Conservation (phyloP, 2,329 filamentous ascomycete genomes). For the Drechslerella coelobrocha region DNA sequence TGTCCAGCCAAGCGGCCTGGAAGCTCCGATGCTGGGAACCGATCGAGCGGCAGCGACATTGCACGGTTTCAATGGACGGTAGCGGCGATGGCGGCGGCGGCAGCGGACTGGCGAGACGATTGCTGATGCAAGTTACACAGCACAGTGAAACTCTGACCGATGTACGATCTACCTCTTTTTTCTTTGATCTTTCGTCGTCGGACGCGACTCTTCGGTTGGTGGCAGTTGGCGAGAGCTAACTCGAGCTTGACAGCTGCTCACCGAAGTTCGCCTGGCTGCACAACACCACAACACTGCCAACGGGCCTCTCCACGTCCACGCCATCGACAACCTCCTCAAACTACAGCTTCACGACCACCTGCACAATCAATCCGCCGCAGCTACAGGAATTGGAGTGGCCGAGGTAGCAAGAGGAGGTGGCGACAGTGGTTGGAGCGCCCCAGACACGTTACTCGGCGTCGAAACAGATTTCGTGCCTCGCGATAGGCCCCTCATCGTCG, state of each 20-base stretch:
- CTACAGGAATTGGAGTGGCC: neutral
- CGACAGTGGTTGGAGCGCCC: neutral
- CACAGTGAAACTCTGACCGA: conserved; percentile 30
- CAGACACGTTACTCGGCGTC: conserved; percentile 15
- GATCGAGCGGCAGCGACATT: conserved; percentile 48
- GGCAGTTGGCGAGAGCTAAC: neutral
- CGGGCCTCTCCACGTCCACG: conserved; percentile 30
- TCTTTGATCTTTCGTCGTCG: neutral
- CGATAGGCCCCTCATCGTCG: conserved; percentile 33
- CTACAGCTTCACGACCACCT: conserved; percentile 37
- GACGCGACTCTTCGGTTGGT: neutral
- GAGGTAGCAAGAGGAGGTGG: neutral
- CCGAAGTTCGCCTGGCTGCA: conserved; percentile 28
- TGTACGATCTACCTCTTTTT: conserved; percentile 14
- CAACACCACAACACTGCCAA: conserved; percentile 37
- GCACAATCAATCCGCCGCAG: conserved; percentile 19
- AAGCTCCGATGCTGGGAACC: conserved; percentile 50
- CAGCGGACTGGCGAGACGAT: conserved; percentile 19
- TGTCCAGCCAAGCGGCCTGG: conserved; percentile 40
- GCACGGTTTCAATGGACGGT: conserved; percentile 2
- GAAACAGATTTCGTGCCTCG: conserved; percentile 19
- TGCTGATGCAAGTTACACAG: conserved; percentile 35
- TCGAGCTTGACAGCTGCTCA: conserved; percentile 11
- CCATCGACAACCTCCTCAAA: conserved; percentile 34
- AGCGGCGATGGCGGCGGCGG: conserved; percentile 4